Evolutionary conservation across 805 yeast genomes (phyloP), one percentile per base, ranked within the genome.

Genomic region (Saccharomyces mikatae): DNA sequence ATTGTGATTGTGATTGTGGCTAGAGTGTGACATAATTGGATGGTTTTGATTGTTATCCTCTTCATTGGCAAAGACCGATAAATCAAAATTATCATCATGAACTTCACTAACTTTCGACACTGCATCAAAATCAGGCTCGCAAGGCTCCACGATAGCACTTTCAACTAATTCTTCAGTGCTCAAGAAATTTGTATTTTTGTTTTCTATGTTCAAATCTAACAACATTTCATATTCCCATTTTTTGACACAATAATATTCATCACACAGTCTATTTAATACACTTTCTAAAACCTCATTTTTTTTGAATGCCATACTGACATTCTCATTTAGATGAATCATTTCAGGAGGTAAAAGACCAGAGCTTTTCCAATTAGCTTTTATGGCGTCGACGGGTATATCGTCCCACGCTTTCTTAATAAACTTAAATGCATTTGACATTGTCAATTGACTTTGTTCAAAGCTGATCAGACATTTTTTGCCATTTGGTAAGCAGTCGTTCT

Each of bases 131-230:
- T 60, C 63, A 14, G 74, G 73, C 57, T 72, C 74, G 62, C 67
- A 66, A 10, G 64, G 68, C 53, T 81, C 83, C 62, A 78, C 79
- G 11, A 80, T 74, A 57, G 86, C 81, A 62, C 85, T 78, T 27
- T 81, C 80, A 2, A 83, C 80, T 48, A 83, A 75, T 60, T 83
- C 87, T 52, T 78, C 83, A 47, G 80, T 80, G 21, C 86, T 81
- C 10, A 79, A 72, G 60, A 82, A 83, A 47, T 74, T 66, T 41
- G 72, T 67, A 51, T 68, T 71, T 55, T 74, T 76, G 47, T 71
- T 72, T 58, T 77, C 80, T 11, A 74, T 66, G 36, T 72, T 63
- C 30, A 83, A 67, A 44, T 82, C 84, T 48, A 82, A 59, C 41
- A 83, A 65, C 56, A 80, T 79, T 50, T 78, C 78, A 29, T 78